Conservation (phyloP, 345 rosid genomes). For the Mercurialis annua region DNA sequence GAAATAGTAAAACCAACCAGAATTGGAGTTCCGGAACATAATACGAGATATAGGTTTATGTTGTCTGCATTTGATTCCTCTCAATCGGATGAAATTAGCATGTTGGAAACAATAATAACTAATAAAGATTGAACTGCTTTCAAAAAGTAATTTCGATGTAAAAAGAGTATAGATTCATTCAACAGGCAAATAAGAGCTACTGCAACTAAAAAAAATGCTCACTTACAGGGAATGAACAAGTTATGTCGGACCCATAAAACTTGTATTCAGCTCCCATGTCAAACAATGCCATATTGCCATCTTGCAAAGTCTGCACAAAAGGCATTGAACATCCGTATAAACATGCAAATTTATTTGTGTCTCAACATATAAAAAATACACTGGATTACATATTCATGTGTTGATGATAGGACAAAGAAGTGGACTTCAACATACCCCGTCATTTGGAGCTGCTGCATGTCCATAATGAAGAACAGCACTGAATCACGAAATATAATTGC, state of each 20-base stretch:
- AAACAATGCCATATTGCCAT: conserved; percentile 90
- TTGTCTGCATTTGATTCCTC: not conserved
- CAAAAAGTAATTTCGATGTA: not conserved
- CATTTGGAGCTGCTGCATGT: conserved; percentile 99
- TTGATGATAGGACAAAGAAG: not conserved
- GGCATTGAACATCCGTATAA: not conserved
- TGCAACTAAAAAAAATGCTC: conserved; percentile 4
- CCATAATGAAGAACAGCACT: conserved; percentile 98
- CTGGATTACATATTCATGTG: too few relatives aligned
- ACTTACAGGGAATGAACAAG: conserved; percentile 93
- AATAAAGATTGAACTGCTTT: not conserved
- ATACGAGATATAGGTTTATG: not conserved
- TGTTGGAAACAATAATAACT: not conserved
- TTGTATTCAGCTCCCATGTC: conserved; percentile 96
- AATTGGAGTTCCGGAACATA: not conserved
- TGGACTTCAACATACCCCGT: conserved; percentile 46
- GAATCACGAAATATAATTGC: conserved; percentile 19
- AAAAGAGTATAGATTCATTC: not conserved
- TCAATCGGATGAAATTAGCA: not conserved
- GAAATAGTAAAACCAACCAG: too few relatives aligned
- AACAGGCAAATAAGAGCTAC: not conserved
- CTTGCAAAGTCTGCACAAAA: conserved; percentile 61
- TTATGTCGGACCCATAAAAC: conserved; percentile 93
- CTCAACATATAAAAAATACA: not conserved
- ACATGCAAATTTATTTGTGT: not conserved